Evolutionary conservation across 345 rosid genomes (phyloP).

Genomic region (Eucalyptus marginata): DNA sequence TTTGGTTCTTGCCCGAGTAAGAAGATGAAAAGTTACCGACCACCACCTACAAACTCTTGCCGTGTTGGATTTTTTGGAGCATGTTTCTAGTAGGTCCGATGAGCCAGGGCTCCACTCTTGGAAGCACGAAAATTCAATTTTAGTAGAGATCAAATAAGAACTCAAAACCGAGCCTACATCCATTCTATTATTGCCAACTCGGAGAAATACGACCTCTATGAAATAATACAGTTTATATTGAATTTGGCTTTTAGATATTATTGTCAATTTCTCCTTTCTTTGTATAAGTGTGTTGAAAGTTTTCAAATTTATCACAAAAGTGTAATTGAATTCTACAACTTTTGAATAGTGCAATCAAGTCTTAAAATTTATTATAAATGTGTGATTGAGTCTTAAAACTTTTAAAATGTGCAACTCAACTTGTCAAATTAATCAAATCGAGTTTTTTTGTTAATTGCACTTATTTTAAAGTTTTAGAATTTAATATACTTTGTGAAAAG

Average conservation of each 20-base stretch:
- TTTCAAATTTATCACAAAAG: too few species aligned
- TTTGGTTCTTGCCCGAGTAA: neutral
- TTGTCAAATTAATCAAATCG: too few species aligned
- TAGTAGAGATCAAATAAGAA: neutral
- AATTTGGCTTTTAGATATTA: neutral
- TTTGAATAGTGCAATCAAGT: too few species aligned
- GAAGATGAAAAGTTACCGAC: neutral
- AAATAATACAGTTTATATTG: neutral
- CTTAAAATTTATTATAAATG: too few species aligned
- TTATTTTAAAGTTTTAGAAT: too few species aligned
- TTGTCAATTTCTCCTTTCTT: neutral
- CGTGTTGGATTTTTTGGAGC: neutral
- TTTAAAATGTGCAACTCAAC: too few species aligned
- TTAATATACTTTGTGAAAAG: too few species aligned
- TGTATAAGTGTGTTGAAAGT: too few species aligned
- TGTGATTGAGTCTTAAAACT: too few species aligned
- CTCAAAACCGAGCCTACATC: neutral
- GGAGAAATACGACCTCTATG: neutral
- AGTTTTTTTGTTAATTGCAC: too few species aligned
- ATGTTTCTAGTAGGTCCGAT: neutral
- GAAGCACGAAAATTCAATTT: neutral
- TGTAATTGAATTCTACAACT: too few species aligned
- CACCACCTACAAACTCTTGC: neutral
- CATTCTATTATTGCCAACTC: neutral
- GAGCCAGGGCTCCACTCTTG: neutral